These are phyloP conservation scores for Cladorrhinum samala DNA, from an alignment of 495 filamentous ascomycete genomes.

Conservation along the genomic window DNA sequence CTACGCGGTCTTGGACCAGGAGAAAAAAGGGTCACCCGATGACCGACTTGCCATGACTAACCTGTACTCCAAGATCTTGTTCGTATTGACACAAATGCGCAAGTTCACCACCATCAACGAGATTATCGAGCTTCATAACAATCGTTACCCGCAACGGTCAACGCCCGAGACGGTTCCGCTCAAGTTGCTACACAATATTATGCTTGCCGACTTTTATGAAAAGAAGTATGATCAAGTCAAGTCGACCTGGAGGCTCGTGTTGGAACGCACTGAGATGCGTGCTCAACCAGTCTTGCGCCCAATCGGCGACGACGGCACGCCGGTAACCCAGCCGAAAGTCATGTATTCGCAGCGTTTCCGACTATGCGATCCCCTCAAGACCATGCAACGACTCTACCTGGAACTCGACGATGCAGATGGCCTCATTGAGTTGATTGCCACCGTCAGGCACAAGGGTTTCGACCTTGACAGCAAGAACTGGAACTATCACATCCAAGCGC, in stretches of 20 bases:
- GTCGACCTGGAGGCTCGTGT: conserved; percentile 58
- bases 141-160: conserved; percentile 27
- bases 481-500: conserved; percentile 52
- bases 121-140: conserved; percentile 50
- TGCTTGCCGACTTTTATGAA: conserved; percentile 54
- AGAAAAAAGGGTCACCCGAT: conserved; percentile 7
- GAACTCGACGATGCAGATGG: conserved; percentile 38
- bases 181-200: conserved; percentile 55
- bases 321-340: conserved; percentile 26
- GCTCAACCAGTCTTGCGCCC: conserved; percentile 10
- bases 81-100: conserved; percentile 52
- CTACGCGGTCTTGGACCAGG: conserved; percentile 10
- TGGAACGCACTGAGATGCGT: conserved; percentile 44
- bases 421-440: conserved; percentile 43
- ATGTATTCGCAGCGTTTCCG: conserved; percentile 52
- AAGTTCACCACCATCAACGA: conserved; percentile 49
- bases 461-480: conserved; percentile 55
- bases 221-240: conserved; percentile 53
- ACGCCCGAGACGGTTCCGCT: conserved; percentile 40
- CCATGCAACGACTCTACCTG: conserved; percentile 55
- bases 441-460: conserved; percentile 58
- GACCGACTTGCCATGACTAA: conserved; percentile 43
- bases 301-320: background rate
- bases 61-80: conserved; percentile 50
- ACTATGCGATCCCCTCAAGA: conserved; percentile 49